These are phyloP conservation scores for Neurospora sp. DNA, from an alignment of 495 filamentous ascomycete genomes.

Conservation along the genomic window DNA sequence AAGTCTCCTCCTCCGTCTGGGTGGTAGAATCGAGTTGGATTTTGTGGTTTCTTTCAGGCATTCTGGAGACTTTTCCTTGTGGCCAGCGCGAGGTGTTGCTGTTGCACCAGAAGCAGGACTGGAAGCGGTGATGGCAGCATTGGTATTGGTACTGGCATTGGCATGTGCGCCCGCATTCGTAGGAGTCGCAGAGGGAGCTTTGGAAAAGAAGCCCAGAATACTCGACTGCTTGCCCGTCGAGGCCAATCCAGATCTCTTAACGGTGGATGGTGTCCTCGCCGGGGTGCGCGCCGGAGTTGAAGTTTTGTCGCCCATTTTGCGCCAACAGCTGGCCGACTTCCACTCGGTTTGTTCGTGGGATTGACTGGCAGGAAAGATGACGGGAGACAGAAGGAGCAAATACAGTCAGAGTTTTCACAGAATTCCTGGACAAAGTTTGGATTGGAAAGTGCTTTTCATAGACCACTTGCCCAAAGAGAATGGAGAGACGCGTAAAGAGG, in stretches of 20 bases:
- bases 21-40: slow-evolving; percentile 28
- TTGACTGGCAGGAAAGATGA: background rate
- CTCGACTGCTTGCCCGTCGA: slow-evolving; percentile 59
- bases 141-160: slow-evolving; percentile 16
- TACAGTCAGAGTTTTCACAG: background rate
- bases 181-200: slow-evolving; percentile 29
- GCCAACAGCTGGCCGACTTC: background rate
- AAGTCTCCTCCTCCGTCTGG: slow-evolving; percentile 23
- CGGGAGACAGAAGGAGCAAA: background rate
- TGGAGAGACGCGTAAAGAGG: background rate
- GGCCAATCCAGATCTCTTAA: slow-evolving; percentile 27
- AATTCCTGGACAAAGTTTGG: background rate
- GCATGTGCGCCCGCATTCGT: slow-evolving; percentile 18
- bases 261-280: slow-evolving; percentile 30
- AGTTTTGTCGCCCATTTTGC: slow-evolving; percentile 22
- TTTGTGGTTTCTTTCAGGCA: slow-evolving; percentile 36
- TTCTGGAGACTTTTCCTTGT: slow-evolving; percentile 19
- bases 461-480: background rate
- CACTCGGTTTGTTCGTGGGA: background rate
- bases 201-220: slow-evolving; percentile 82
- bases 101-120: slow-evolving; percentile 17
- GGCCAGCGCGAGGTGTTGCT: slow-evolving; percentile 11
- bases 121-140: slow-evolving; percentile 12
- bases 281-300: slow-evolving; percentile 26
- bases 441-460: background rate